Conservation (phyloP, 106 monocot species). For the Dioscorea alata region DNA sequence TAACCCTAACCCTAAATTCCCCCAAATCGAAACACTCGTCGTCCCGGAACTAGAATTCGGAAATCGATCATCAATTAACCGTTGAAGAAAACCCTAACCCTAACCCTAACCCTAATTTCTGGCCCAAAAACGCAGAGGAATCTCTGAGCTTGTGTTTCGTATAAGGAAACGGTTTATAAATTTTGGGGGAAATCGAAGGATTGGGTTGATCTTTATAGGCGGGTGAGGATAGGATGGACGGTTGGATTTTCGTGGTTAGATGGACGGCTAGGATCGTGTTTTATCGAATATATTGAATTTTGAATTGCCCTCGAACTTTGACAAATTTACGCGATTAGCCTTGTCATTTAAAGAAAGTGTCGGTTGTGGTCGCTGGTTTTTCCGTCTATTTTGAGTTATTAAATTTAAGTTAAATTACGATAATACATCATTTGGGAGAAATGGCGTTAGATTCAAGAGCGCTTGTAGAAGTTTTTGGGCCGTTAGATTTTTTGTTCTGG, state of each 20-base stretch:
- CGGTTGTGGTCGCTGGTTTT: no score
- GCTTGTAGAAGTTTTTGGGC: no score
- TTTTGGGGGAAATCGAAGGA: background rate
- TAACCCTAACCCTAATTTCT: background rate
- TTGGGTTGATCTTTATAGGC: slow-evolving; percentile 11
- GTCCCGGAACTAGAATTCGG: background rate
- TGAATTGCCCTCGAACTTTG: background rate
- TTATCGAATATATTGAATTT: background rate
- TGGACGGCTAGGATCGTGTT: slow-evolving; percentile 5
- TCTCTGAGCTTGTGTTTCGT: no score
- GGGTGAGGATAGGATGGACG: background rate
- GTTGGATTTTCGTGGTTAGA: background rate
- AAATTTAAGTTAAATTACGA: no score
- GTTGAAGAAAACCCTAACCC: background rate
- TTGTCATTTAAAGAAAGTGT: background rate
- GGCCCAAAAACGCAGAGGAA: background rate
- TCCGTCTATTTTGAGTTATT: no score
- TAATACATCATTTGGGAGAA: no score
- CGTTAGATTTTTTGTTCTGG: no score
- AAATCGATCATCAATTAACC: background rate
- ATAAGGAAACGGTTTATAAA: background rate
- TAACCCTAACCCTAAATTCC: slow-evolving; percentile 15
- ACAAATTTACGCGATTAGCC: background rate
- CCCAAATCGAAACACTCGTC: background rate
- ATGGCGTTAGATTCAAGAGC: no score